Percentiles rank a stretch among this genome's conserved stretches.
phyloP scores from a whole-genome alignment of 371 early-diverging fungal species.

The Sporodiniella umbellata region DNA sequence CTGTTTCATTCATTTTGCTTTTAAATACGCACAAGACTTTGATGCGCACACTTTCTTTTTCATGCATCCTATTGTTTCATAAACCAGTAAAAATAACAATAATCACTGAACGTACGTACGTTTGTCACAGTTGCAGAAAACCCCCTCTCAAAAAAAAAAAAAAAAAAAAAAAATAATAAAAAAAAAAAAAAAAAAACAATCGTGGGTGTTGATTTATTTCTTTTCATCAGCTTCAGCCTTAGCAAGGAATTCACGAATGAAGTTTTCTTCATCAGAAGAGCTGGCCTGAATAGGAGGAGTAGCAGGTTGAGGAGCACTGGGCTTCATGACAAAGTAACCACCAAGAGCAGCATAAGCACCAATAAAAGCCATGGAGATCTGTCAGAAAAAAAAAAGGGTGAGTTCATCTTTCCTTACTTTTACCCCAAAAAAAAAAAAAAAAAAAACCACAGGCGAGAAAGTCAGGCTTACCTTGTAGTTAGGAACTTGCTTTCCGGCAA shows the following conservation, averaged over 20 bases:
- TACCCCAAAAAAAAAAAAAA: no score
- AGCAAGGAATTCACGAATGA: conserved; percentile 67
- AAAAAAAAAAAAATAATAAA: no score
- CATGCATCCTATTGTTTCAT: no score
- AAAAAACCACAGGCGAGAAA: neutral
- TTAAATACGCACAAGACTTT: no score
- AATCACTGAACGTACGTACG: no score
- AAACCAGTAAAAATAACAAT: no score
- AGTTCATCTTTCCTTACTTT: no score
- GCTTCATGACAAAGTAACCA: conserved; percentile 39
- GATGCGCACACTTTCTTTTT: no score
- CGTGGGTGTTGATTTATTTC: conserved; percentile 24
- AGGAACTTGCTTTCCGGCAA: conserved; percentile 47
- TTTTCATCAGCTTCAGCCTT: conserved; percentile 61
- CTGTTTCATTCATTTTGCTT: no score
- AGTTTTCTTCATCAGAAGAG: conserved; percentile 64
- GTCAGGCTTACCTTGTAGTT: conserved; percentile 38
- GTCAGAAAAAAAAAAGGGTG: neutral
- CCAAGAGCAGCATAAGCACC: conserved; percentile 41
- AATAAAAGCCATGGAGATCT: conserved; percentile 52
- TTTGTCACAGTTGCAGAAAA: no score
- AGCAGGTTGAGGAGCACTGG: conserved; percentile 42
- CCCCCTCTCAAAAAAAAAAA: no score
- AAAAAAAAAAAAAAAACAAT: no score
- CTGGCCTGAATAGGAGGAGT: conserved; percentile 67